Percentiles rank a stretch among this genome's conserved stretches.
Evolutionary conservation across 495 filamentous ascomycete species (phyloP).

Genomic region (Hyaloscypha variabilis): DNA sequence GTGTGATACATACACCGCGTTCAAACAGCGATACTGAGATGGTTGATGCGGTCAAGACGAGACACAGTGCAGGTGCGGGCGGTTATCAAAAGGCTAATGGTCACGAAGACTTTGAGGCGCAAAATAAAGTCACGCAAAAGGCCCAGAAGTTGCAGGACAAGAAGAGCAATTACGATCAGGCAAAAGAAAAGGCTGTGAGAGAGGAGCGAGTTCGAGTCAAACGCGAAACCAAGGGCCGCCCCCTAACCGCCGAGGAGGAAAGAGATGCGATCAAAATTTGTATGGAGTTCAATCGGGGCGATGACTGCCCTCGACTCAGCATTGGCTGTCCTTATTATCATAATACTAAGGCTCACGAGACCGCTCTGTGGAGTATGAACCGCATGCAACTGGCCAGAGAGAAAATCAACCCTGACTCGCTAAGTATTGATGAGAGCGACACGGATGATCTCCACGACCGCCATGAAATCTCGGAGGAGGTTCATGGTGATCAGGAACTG

Average conservation of each 20-base stretch:
- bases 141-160: not conserved
- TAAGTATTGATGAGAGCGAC: conserved; percentile 1
- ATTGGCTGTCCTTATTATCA: not conserved
- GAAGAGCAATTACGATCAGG: not conserved
- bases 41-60: not conserved
- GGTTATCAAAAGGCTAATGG: too few species aligned
- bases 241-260: too few species aligned
- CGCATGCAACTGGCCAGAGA: not conserved
- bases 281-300: not conserved
- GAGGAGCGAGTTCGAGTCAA: not conserved
- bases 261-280: too few species aligned
- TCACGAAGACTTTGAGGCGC: too few species aligned
- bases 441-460: too few species aligned
- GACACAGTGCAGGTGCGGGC: not conserved
- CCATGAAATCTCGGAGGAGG: too few species aligned
- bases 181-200: not conserved
- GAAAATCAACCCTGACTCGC: not conserved
- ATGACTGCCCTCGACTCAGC: not conserved
- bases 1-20: not conserved
- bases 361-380: not conserved
- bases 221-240: too few species aligned
- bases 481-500: too few species aligned
- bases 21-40: not conserved
- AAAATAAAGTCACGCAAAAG: too few species aligned
- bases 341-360: not conserved